Evolutionary conservation across 257 asterid species (phyloP).

Genomic region (Nicotiana knightiana): DNA sequence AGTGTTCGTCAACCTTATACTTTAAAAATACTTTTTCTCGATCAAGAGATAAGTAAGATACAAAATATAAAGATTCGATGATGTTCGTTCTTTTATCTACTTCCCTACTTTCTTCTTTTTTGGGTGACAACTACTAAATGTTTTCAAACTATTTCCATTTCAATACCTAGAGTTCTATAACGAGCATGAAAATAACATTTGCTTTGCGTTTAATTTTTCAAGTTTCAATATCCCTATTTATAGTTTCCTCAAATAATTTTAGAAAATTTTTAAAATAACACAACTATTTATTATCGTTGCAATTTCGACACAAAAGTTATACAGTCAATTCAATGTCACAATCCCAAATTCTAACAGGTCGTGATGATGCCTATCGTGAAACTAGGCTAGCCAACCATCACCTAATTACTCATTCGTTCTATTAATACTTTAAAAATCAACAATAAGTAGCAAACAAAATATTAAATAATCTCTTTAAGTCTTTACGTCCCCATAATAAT

Average conservation of each 20-base stretch:
- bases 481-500: no score
- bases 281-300: no score
- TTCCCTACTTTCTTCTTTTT: neutral
- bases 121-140: neutral
- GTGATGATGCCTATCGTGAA: no score
- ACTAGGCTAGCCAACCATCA: no score
- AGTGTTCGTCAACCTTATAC: neutral
- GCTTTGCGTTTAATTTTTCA: neutral
- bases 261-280: no score
- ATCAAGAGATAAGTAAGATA: neutral
- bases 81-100: neutral
- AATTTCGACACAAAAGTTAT: no score
- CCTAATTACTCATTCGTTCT: no score
- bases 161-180: neutral
- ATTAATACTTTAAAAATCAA: no score
- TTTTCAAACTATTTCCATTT: neutral
- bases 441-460: no score
- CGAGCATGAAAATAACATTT: constrained; percentile 5
- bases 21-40: neutral
- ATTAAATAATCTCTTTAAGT: no score
- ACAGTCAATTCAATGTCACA: no score
- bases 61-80: neutral
- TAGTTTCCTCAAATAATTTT: neutral
- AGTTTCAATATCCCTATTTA: neutral
- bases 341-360: no score